Percentiles rank a stretch among this genome's conserved stretches.
phyloP scores from a whole-genome alignment of 2,329 filamentous ascomycete species.

The Fusarium coicis region DNA sequence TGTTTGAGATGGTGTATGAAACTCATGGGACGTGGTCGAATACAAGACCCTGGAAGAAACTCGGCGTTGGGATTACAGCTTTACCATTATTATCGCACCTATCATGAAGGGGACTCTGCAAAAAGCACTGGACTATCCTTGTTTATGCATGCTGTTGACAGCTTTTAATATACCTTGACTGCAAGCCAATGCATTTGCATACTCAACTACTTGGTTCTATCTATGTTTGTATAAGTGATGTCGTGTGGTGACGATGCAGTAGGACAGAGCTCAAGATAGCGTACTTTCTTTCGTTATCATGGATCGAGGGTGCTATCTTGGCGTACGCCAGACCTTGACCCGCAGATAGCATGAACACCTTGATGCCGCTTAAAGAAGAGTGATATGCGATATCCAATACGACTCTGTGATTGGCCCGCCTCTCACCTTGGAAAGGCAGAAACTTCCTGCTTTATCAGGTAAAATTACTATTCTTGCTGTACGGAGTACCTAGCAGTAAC shows the following conservation, averaged over 20 bases:
- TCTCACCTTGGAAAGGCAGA: conserved; percentile 18
- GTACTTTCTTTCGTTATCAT: background rate
- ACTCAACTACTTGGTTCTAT: background rate
- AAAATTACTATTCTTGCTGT: conserved; percentile 28
- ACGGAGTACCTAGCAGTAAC: too few species aligned
- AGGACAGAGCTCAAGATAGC: background rate
- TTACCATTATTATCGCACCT: conserved; percentile 38
- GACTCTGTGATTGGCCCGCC: conserved; percentile 29
- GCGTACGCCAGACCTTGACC: conserved; percentile 20
- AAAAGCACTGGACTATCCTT: conserved; percentile 42
- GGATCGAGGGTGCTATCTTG: conserved; percentile 16
- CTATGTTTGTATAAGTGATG: background rate
- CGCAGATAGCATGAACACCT: conserved; percentile 27
- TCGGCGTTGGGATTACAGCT: conserved; percentile 42
- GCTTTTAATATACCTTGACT: conserved; percentile 38
- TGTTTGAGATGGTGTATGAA: conserved; percentile 38
- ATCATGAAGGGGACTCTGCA: conserved; percentile 40
- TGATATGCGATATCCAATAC: conserved; percentile 7
- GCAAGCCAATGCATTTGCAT: conserved; percentile 30
- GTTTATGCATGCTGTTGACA: conserved; percentile 29
- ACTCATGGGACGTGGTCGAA: conserved; percentile 42
- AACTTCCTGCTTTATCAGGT: conserved; percentile 36
- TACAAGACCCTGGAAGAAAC: conserved; percentile 38
- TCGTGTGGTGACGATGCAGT: conserved; percentile 2
- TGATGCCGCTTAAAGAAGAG: conserved; percentile 2